A percentile compares a stretch with the other conserved stretches of the same genome.
These are phyloP conservation scores for Gymnopilus dilepis DNA, from an alignment of 768 basidiomycete genomes.

Conservation along the genomic window DNA sequence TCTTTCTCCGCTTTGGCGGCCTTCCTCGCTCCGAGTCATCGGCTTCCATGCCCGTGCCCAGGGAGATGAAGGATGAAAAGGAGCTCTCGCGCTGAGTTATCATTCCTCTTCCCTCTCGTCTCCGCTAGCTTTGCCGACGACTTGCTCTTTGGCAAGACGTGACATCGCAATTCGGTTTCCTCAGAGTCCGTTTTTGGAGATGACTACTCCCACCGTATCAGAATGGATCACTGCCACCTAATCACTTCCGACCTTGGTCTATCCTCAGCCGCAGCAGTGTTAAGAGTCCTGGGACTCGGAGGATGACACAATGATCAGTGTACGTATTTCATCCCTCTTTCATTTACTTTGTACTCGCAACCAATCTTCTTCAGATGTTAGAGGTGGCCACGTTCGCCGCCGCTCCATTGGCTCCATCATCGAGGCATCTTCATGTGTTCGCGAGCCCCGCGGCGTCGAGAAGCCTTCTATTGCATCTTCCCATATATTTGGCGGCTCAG, in stretches of 20 bases:
- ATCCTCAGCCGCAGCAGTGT: constrained; percentile 33
- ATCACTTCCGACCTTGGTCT: constrained; percentile 69
- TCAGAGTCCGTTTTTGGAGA: no score
- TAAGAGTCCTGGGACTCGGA: constrained; percentile 62
- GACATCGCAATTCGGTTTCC: no score
- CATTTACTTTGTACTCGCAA: constrained; percentile 6
- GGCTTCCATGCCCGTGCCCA: constrained; percentile 18
- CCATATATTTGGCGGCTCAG: constrained; percentile 67
- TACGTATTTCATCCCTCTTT: constrained; percentile 38
- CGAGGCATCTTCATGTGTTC: constrained; percentile 72
- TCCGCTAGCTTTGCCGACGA: constrained; percentile 15
- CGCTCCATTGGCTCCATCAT: constrained; percentile 68
- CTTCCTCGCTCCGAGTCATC: constrained; percentile 34
- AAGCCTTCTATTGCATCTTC: constrained; percentile 68
- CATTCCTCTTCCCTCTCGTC: constrained; percentile 66
- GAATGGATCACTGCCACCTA: constrained; percentile 43
- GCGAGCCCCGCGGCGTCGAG: constrained; percentile 57
- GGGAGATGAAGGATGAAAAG: constrained; percentile 26
- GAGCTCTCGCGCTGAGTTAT: constrained; percentile 74
- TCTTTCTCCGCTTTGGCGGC: constrained; percentile 79
- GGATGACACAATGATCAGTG: constrained; percentile 84
- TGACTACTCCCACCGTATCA: constrained; percentile 19
- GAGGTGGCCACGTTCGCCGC: constrained; percentile 76
- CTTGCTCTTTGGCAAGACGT: no score
- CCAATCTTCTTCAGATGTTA: constrained; percentile 60